phyloP scores from a whole-genome alignment of 805 yeast species.

The Candida argentea region DNA sequence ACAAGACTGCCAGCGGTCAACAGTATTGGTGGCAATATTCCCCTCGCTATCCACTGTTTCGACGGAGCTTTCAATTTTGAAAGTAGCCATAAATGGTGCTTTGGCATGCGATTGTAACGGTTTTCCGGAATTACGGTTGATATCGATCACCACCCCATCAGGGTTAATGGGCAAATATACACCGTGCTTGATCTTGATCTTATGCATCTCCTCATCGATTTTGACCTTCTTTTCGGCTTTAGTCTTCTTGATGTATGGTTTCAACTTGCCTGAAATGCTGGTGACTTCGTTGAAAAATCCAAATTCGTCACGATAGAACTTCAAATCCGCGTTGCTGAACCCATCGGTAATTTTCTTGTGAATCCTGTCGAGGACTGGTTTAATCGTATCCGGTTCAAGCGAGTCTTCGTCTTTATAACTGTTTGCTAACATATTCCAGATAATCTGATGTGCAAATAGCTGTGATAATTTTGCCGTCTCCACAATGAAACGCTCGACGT shows the following conservation, averaged over 20 bases:
- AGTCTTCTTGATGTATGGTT: conserved; percentile 86
- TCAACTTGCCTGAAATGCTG: conserved; percentile 85
- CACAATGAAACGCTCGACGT: conserved; percentile 76
- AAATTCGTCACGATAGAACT: conserved; percentile 75
- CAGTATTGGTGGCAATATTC: conserved; percentile 19
- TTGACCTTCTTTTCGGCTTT: conserved; percentile 94
- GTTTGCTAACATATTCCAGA: conserved; percentile 96
- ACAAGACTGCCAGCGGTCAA: conserved; percentile 84
- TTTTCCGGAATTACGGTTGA: conserved; percentile 82
- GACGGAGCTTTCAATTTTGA: conserved; percentile 61
- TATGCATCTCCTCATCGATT: conserved; percentile 92
- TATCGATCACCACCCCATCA: conserved; percentile 87
- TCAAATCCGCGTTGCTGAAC: conserved; percentile 51
- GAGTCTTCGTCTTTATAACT: conserved; percentile 86
- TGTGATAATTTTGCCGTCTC: conserved; percentile 90
- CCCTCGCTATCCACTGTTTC: conserved; percentile 34
- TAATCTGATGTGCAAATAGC: conserved; percentile 92
- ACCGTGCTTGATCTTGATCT: conserved; percentile 61
- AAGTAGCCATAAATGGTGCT: conserved; percentile 97
- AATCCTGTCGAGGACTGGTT: conserved; percentile 73
- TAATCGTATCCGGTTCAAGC: conserved; percentile 64
- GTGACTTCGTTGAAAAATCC: conserved; percentile 87
- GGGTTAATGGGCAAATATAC: conserved; percentile 96
- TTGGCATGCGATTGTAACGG: conserved; percentile 98
- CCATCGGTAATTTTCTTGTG: conserved; percentile 51